Conservation (phyloP, 345 rosid species). For the Populus davidiana region DNA sequence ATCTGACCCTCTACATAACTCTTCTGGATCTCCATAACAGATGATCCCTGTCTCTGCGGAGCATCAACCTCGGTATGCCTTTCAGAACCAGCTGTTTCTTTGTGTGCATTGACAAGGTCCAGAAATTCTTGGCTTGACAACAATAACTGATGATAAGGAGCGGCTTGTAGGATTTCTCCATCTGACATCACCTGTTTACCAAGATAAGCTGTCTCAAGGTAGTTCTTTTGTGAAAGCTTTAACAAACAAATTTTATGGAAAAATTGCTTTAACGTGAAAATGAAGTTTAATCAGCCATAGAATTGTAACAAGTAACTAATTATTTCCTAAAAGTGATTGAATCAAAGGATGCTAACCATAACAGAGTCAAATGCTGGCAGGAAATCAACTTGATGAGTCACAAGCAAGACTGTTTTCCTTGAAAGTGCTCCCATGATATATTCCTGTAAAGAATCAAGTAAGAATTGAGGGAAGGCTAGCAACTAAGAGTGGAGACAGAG, state of each 20-base stretch:
- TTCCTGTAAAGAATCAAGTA: slow-evolving; percentile 52
- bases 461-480: slow-evolving; percentile 16
- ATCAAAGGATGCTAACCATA: slow-evolving; percentile 50
- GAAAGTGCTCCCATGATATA: slow-evolving; percentile 75
- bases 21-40: slow-evolving; percentile 55
- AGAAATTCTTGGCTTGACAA: slow-evolving; percentile 63
- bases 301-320: not conserved
- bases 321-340: not conserved
- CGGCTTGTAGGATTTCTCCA: slow-evolving; percentile 72
- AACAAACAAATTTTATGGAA: not conserved
- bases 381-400: slow-evolving; percentile 98
- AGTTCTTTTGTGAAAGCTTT: not conserved
- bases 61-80: slow-evolving; percentile 46
- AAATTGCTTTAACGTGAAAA: not conserved
- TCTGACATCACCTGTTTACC: slow-evolving; percentile 75
- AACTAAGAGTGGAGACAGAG: not conserved
- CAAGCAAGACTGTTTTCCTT: slow-evolving; percentile 70
- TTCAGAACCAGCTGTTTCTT: slow-evolving; percentile 86
- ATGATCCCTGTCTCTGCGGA: slow-evolving; percentile 27
- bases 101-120: slow-evolving; percentile 87
- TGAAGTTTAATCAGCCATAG: not conserved
- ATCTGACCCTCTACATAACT: slow-evolving; percentile 40
- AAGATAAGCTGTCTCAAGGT: not conserved
- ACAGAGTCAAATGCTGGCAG: slow-evolving; percentile 83
- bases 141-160: slow-evolving; percentile 68